A percentile compares a stretch with the other conserved stretches of the same genome.
These are phyloP conservation scores for Candida tallmaniae DNA, from an alignment of 805 yeast genomes.

Conservation along the genomic window DNA sequence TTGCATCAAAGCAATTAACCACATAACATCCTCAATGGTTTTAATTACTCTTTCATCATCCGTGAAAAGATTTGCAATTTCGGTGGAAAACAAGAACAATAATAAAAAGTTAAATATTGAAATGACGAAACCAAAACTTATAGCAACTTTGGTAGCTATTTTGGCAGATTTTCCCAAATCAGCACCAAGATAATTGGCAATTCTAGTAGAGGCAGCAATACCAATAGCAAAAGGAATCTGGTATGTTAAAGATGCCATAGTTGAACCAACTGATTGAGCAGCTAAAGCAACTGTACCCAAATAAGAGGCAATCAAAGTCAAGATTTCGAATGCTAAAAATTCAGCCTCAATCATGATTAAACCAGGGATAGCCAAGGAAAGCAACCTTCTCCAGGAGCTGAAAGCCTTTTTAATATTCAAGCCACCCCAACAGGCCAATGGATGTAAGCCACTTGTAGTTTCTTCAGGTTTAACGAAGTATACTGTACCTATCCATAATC, in stretches of 20 bases:
- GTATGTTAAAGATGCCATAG: constrained; percentile 52
- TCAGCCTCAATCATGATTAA: constrained; percentile 58
- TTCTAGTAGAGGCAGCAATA: constrained; percentile 54
- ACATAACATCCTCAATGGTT: constrained; percentile 48
- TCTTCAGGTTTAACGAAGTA: constrained; percentile 32
- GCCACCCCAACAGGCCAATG: constrained; percentile 45
- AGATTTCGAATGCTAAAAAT: constrained; percentile 53
- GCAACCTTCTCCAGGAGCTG: constrained; percentile 41
- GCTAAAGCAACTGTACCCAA: constrained; percentile 52
- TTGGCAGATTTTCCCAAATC: constrained; percentile 34
- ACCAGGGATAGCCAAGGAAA: constrained; percentile 49
- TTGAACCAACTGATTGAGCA: constrained; percentile 41
- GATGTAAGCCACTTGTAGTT: constrained; percentile 48
- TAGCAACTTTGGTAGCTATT: constrained; percentile 32
- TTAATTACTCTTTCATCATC: constrained; percentile 53
- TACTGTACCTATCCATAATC: constrained; percentile 35
- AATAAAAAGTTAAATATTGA: constrained; percentile 29
- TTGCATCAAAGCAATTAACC: constrained; percentile 66
- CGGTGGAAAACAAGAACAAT: constrained; percentile 26
- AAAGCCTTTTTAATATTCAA: constrained; percentile 36
- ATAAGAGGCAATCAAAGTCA: constrained; percentile 51
- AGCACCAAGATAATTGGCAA: constrained; percentile 54
- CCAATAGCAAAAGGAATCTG: constrained; percentile 58
- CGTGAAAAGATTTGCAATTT: constrained; percentile 48
- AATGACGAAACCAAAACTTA: constrained; percentile 32